These are phyloP conservation scores for Tolypocladium amazonense DNA, from an alignment of 2,329 filamentous ascomycete species.

Conservation along the genomic window DNA sequence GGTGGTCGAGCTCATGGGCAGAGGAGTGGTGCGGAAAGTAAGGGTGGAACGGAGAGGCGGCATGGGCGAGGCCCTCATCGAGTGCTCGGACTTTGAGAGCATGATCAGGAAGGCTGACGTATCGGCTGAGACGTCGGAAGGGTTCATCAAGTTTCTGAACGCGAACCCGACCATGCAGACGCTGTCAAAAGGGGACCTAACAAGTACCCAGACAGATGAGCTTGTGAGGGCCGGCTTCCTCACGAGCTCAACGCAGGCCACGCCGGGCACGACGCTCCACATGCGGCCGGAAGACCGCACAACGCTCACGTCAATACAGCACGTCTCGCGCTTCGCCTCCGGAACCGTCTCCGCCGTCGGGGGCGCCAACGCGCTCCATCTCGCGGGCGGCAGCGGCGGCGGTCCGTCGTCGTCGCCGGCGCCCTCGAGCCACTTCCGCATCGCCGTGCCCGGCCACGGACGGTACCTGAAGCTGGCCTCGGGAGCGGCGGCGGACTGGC, in stretches of 20 bases:
- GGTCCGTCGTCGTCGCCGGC: slow-evolving; percentile 12
- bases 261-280: slow-evolving; percentile 26
- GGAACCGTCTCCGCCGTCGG: slow-evolving; percentile 61
- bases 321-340: slow-evolving; percentile 53
- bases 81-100: slow-evolving; percentile 42
- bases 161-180: slow-evolving; percentile 34
- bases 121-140: slow-evolving; percentile 31
- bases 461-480: slow-evolving; percentile 55
- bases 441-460: slow-evolving; percentile 59
- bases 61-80: slow-evolving; percentile 54
- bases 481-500: slow-evolving; percentile 45
- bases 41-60: slow-evolving; percentile 50
- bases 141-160: slow-evolving; percentile 41
- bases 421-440: slow-evolving; percentile 25
- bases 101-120: slow-evolving; percentile 29
- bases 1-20: slow-evolving; percentile 46
- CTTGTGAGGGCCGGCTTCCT: slow-evolving; percentile 59
- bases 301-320: slow-evolving; percentile 49
- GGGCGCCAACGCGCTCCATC: slow-evolving; percentile 53
- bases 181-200: slow-evolving; percentile 22
- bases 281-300: slow-evolving; percentile 42
- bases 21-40: slow-evolving; percentile 49
- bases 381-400: slow-evolving; percentile 46
- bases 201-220: slow-evolving; percentile 36
- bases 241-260: slow-evolving; percentile 30